These are phyloP conservation scores for Botrytis fragariae DNA, from an alignment of 2,329 filamentous ascomycete species.

Conservation along the genomic window DNA sequence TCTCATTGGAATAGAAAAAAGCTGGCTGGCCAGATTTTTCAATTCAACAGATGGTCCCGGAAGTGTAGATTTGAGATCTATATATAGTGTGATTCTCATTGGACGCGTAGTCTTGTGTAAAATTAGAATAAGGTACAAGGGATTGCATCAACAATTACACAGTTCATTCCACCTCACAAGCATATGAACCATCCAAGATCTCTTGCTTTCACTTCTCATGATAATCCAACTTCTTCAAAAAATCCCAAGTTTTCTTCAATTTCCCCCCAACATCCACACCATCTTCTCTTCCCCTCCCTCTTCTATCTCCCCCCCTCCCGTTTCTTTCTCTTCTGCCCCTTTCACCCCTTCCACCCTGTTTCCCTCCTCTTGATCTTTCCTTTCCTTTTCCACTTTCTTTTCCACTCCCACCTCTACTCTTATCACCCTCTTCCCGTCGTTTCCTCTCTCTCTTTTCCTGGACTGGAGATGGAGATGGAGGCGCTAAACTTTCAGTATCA, in stretches of 20 bases:
- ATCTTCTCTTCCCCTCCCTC: not conserved
- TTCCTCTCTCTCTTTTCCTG: not conserved
- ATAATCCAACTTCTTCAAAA: conserved; percentile 18
- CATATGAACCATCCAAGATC: not conserved
- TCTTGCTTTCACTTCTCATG: not conserved
- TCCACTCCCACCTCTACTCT: not conserved
- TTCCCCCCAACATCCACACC: not conserved
- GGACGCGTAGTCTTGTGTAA: not conserved
- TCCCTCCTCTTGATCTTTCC: not conserved
- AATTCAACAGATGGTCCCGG: not conserved
- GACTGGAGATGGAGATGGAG: not conserved
- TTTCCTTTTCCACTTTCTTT: not conserved
- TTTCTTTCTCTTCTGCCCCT: not conserved
- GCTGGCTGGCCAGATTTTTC: not conserved
- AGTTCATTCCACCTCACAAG: not conserved
- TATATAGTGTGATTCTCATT: not conserved
- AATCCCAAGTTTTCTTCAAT: conserved; percentile 10
- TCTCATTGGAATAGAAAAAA: not conserved
- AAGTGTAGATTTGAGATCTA: not conserved
- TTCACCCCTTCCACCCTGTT: not conserved
- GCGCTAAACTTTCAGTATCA: not conserved
- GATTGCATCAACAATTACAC: not conserved
- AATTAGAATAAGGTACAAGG: not conserved
- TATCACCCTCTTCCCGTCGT: not conserved
- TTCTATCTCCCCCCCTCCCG: not conserved